Evolutionary conservation across 768 basidiomycete genomes (phyloP).

Genomic region (Wakefieldia striispora): DNA sequence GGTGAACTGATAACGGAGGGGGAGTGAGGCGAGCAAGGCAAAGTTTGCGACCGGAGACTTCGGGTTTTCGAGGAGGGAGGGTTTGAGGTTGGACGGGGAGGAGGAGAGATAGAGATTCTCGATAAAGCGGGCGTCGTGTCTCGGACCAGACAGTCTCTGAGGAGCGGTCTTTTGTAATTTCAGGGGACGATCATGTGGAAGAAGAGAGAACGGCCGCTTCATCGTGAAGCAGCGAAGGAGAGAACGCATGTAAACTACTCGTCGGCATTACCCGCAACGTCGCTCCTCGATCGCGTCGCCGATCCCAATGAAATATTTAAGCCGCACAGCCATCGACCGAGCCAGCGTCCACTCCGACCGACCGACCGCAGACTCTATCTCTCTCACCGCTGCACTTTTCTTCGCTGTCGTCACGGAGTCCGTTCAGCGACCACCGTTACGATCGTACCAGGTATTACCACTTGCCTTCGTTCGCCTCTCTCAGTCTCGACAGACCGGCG

Average conservation of each 20-base stretch:
- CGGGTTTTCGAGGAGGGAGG: constrained; percentile 40
- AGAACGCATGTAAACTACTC: background rate
- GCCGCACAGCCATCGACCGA: constrained; percentile 58
- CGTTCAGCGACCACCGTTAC: background rate
- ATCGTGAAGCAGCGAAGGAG: background rate
- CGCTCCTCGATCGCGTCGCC: constrained; percentile 30
- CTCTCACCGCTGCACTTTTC: constrained; percentile 43
- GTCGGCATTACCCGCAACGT: constrained; percentile 26
- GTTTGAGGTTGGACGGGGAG: constrained; percentile 23
- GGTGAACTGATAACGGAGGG: constrained; percentile 14
- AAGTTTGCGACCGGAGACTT: constrained; percentile 53
- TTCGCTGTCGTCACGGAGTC: constrained; percentile 49
- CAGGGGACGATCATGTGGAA: constrained; percentile 6
- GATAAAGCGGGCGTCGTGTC: constrained; percentile 38
- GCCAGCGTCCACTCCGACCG: constrained; percentile 53
- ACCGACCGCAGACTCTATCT: constrained; percentile 51
- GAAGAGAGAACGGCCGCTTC: constrained; percentile 12
- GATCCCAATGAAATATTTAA: constrained; percentile 73
- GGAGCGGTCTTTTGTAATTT: constrained; percentile 17
- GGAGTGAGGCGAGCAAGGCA: constrained; percentile 11
- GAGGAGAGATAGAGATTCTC: constrained; percentile 13
- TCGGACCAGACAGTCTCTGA: constrained; percentile 32
- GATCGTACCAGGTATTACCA: background rate
- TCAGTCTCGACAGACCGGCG: constrained; percentile 49
- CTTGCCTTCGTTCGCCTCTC: constrained; percentile 56